A percentile compares a stretch with the other conserved stretches of the same genome.
These are phyloP conservation scores for Ramaria rubella DNA, from an alignment of 768 basidiomycete species.

Conservation along the genomic window DNA sequence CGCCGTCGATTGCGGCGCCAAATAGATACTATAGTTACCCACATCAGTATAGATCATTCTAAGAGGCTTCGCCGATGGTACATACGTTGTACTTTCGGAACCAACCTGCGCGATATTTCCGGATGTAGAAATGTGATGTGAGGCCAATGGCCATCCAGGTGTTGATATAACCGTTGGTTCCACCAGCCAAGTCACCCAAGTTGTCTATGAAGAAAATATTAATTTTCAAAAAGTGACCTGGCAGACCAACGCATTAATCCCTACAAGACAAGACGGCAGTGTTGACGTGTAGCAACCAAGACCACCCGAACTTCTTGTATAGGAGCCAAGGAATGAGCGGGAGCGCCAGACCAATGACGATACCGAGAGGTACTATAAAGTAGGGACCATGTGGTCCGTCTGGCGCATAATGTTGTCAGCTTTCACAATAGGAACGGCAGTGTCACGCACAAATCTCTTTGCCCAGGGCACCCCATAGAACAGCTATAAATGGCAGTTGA, in stretches of 20 bases:
- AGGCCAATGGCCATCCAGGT: slow-evolving; percentile 34
- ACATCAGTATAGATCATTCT: slow-evolving; percentile 13
- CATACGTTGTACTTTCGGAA: slow-evolving; percentile 36
- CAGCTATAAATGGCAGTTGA: background rate
- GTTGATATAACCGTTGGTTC: slow-evolving; percentile 7
- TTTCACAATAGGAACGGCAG: background rate
- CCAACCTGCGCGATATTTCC: slow-evolving; percentile 55
- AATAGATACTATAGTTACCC: slow-evolving; percentile 63
- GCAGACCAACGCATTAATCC: background rate
- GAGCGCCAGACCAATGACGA: slow-evolving; percentile 47
- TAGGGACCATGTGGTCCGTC: slow-evolving; percentile 44
- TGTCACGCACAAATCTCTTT: slow-evolving; percentile 3
- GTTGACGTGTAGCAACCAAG: slow-evolving; percentile 4
- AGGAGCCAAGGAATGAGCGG: slow-evolving; percentile 52
- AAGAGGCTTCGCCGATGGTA: background rate
- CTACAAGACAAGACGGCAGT: background rate
- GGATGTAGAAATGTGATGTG: slow-evolving; percentile 52
- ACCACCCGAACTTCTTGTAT: slow-evolving; percentile 13
- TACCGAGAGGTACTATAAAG: slow-evolving; percentile 46
- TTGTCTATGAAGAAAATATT: slow-evolving; percentile 20
- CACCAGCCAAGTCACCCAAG: slow-evolving; percentile 5
- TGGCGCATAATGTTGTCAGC: background rate
- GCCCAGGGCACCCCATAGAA: slow-evolving; percentile 6
- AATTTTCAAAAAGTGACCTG: slow-evolving; percentile 18
- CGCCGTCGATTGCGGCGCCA: slow-evolving; percentile 60